These are phyloP conservation scores for Metschnikowia amazonensis DNA, from an alignment of 805 yeast species.

Conservation along the genomic window DNA sequence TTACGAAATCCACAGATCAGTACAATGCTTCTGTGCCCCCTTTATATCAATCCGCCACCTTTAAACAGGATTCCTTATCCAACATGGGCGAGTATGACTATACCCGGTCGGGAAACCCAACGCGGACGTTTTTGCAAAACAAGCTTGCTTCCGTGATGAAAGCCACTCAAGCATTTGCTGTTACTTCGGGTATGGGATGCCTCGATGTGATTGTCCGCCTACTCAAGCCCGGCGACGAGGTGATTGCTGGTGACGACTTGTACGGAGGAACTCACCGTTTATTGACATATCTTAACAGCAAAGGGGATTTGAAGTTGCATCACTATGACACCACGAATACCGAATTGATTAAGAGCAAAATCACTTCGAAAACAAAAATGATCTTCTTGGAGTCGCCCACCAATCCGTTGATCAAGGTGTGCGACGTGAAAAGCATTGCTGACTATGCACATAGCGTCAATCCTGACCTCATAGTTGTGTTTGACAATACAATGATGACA, in stretches of 20 bases:
- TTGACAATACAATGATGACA: slow-evolving; percentile 97
- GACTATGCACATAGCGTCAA: slow-evolving; percentile 60
- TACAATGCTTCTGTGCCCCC: slow-evolving; percentile 83
- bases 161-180: slow-evolving; percentile 75
- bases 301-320: slow-evolving; percentile 59
- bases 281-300: slow-evolving; percentile 63
- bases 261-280: slow-evolving; percentile 93
- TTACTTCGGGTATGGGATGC: slow-evolving; percentile 90
- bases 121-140: slow-evolving; percentile 73
- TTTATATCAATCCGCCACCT: slow-evolving; percentile 90
- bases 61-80: slow-evolving; percentile 69
- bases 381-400: slow-evolving; percentile 90
- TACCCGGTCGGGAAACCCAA: slow-evolving; percentile 92
- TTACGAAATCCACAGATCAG: slow-evolving; percentile 58
- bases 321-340: slow-evolving; percentile 82
- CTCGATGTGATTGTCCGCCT: slow-evolving; percentile 78
- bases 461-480: slow-evolving; percentile 71
- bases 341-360: slow-evolving; percentile 53
- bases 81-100: slow-evolving; percentile 73
- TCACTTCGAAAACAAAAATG: slow-evolving; percentile 61
- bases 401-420: slow-evolving; percentile 85
- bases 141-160: slow-evolving; percentile 77
- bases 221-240: slow-evolving; percentile 79
- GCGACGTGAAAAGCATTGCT: slow-evolving; percentile 69
- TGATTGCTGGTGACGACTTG: slow-evolving; percentile 90